Evolutionary conservation across 2,329 filamentous ascomycete genomes (phyloP).

Genomic region (Orbilia javanica): DNA sequence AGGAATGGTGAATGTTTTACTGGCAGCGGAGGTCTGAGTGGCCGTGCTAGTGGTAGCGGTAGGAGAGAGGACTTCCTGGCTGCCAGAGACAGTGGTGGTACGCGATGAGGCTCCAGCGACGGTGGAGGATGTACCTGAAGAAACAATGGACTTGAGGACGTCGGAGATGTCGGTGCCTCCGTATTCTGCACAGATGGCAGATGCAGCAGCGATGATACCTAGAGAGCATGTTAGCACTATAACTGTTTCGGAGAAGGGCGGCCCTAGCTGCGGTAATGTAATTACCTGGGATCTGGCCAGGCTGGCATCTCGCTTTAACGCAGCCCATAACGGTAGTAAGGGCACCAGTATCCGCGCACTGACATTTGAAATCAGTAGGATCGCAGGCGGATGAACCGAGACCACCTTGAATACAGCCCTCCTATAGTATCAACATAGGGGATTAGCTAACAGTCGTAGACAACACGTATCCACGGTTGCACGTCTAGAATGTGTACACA

Average conservation of each 20-base stretch:
- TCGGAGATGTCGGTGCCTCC: slow-evolving; percentile 5
- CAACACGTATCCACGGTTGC: not conserved
- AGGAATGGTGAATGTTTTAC: not conserved
- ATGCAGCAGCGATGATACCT: slow-evolving; percentile 49
- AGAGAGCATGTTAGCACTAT: not conserved
- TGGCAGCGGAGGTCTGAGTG: no score
- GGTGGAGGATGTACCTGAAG: not conserved
- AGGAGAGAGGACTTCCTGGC: not conserved
- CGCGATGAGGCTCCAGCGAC: slow-evolving; percentile 18
- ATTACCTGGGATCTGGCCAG: slow-evolving; percentile 39
- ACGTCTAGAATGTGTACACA: slow-evolving; percentile 14
- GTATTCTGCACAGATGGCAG: slow-evolving; percentile 36
- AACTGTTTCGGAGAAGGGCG: not conserved
- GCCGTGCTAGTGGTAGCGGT: slow-evolving; percentile 1
- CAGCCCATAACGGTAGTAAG: slow-evolving; percentile 38
- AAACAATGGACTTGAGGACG: slow-evolving; percentile 19
- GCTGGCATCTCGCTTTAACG: slow-evolving; percentile 19
- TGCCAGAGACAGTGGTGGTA: not conserved
- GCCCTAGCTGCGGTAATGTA: not conserved
- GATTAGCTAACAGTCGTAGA: not conserved
- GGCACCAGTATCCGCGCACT: slow-evolving; percentile 39
- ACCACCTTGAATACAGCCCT: slow-evolving; percentile 39
- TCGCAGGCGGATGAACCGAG: slow-evolving; percentile 44
- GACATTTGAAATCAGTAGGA: slow-evolving; percentile 37
- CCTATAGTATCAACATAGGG: not conserved